phyloP scores from a whole-genome alignment of 2,329 filamentous ascomycete species.

The Aspergillus ibericus region DNA sequence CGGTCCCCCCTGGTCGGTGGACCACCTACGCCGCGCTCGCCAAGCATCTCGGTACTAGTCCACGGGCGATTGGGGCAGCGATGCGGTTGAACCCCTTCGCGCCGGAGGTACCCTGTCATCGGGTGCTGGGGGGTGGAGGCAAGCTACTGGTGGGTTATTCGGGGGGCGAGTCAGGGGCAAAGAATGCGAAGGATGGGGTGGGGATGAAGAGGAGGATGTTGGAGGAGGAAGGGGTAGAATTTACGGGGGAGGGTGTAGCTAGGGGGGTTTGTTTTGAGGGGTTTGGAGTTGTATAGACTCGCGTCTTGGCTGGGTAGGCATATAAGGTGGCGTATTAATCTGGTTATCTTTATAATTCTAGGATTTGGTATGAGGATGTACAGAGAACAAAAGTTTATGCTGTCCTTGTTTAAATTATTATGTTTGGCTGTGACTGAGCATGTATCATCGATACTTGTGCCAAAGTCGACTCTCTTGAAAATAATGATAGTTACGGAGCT shows the following conservation, averaged over 20 bases:
- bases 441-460: too few relatives aligned
- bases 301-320: background rate
- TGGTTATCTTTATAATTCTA: too few relatives aligned
- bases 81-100: slow-evolving; percentile 78
- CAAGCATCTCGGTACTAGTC: slow-evolving; percentile 66
- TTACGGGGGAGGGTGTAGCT: slow-evolving; percentile 34
- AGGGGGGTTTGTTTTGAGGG: slow-evolving; percentile 8
- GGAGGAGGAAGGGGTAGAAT: slow-evolving; percentile 36
- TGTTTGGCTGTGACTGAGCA: too few relatives aligned
- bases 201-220: slow-evolving; percentile 38
- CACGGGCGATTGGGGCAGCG: slow-evolving; percentile 75
- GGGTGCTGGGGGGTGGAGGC: slow-evolving; percentile 73
- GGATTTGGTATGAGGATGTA: too few relatives aligned
- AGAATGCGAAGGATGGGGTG: slow-evolving; percentile 40
- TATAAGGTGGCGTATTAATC: background rate
- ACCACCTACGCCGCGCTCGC: slow-evolving; percentile 77
- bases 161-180: slow-evolving; percentile 50
- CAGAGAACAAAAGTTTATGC: too few relatives aligned
- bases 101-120: slow-evolving; percentile 77
- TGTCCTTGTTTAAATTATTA: too few relatives aligned
- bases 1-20: slow-evolving; percentile 72
- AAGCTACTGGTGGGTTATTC: slow-evolving; percentile 53
- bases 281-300: background rate
- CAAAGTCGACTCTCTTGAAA: too few relatives aligned
- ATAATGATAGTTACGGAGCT: too few relatives aligned